Conservation (phyloP, 331 rosid genomes). For the Pyrus hybrid region DNA sequence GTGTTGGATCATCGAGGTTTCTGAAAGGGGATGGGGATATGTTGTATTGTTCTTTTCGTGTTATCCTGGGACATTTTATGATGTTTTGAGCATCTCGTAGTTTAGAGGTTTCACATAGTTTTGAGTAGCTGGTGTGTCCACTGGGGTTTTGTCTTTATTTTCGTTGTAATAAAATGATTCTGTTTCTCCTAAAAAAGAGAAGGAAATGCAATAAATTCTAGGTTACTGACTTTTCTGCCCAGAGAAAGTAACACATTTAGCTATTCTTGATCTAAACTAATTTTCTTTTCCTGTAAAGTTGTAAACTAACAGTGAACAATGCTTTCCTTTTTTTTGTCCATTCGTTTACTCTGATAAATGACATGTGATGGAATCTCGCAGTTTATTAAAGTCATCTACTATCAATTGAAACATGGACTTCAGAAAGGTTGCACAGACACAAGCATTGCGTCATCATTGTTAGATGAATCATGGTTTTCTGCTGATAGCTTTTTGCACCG, state of each 20-base stretch:
- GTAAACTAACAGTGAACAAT: not conserved
- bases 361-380: slow-evolving; percentile 22
- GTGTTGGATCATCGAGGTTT: not conserved
- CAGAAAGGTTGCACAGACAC: slow-evolving; percentile 36
- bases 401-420: slow-evolving; percentile 75
- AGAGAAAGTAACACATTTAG: not conserved
- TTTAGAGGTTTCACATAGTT: too few species aligned
- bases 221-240: not conserved
- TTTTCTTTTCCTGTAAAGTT: not conserved
- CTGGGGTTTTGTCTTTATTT: too few species aligned
- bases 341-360: slow-evolving; percentile 4
- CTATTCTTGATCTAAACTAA: not conserved
- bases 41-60: not conserved
- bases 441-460: slow-evolving; percentile 21
- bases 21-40: not conserved
- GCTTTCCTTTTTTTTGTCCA: not conserved
- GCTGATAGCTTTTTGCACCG: slow-evolving; percentile 57
- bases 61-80: not conserved
- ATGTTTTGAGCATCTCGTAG: too few species aligned
- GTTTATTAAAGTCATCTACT: slow-evolving; percentile 69
- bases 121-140: too few species aligned
- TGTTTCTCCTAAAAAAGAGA: too few species aligned
- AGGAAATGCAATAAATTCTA: too few species aligned
- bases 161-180: too few species aligned
- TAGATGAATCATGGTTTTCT: slow-evolving; percentile 77